Percentiles rank a stretch among this genome's conserved stretches.
Conservation (phyloP, 345 rosid genomes). For the Salix koriyanagi region DNA sequence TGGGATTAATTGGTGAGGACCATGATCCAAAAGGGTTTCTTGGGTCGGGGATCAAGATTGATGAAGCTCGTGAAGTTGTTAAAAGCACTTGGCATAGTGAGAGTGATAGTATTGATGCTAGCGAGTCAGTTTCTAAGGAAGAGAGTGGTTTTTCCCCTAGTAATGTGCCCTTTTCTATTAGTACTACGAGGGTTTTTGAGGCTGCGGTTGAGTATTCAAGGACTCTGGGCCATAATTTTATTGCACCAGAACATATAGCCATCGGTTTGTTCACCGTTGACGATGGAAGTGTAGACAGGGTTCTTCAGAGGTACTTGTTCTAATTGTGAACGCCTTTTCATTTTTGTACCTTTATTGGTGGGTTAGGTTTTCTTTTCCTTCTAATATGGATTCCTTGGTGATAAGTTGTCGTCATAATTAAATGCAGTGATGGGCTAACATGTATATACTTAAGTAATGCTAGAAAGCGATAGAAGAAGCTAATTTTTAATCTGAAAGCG, state of each 20-base stretch:
- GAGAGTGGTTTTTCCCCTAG: conserved; percentile 6
- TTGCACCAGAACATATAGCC: conserved; percentile 90
- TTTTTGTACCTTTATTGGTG: background rate
- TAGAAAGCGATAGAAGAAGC: background rate
- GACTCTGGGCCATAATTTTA: conserved; percentile 73
- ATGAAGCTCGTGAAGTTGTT: conserved; percentile 70
- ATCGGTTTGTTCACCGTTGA: conserved; percentile 84
- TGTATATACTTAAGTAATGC: background rate
- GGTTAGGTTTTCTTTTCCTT: background rate
- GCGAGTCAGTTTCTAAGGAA: conserved; percentile 17
- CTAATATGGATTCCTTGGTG: background rate
- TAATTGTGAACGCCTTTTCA: background rate
- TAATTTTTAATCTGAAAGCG: no score
- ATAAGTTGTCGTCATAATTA: background rate
- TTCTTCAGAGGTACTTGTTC: conserved; percentile 59
- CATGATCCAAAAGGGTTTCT: conserved; percentile 79
- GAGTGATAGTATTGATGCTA: conserved; percentile 12
- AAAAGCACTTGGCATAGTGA: conserved; percentile 52
- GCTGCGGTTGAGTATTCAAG: conserved; percentile 94
- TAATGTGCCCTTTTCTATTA: conserved; percentile 67
- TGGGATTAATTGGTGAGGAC: conserved; percentile 77
- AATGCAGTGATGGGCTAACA: background rate
- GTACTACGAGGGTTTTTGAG: conserved; percentile 85
- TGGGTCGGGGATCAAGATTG: conserved; percentile 64
- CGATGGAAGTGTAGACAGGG: conserved; percentile 79